These are phyloP conservation scores for Lentinula detonsa DNA, from an alignment of 768 basidiomycete species.

Conservation along the genomic window DNA sequence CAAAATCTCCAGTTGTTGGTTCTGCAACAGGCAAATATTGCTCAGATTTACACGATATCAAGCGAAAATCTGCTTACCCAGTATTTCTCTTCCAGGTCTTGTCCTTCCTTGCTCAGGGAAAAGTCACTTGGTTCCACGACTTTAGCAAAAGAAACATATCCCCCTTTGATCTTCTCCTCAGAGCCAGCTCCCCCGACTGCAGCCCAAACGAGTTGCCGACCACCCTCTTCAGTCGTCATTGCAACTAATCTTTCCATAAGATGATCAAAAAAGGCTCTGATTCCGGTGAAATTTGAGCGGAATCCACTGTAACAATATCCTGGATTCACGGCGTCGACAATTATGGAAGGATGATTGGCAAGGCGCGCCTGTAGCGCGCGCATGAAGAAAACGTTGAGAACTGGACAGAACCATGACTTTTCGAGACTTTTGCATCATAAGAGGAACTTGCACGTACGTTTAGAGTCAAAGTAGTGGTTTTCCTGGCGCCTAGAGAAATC, in stretches of 20 bases:
- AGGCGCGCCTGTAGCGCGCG: constrained; percentile 28
- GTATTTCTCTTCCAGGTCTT: constrained; percentile 19
- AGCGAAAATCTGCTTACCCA: constrained; percentile 23
- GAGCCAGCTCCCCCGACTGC: constrained; percentile 17
- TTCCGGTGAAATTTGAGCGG: constrained; percentile 16
- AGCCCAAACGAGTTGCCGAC: constrained; percentile 27
- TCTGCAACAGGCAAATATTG: not conserved
- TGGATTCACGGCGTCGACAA: constrained; percentile 33
- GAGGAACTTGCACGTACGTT: constrained; percentile 21
- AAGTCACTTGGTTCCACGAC: constrained; percentile 28
- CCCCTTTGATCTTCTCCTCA: constrained; percentile 22
- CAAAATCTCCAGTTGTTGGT: not conserved
- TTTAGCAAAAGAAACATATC: constrained; percentile 17
- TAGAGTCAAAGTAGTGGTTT: constrained; percentile 25
- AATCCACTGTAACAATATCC: constrained; percentile 35
- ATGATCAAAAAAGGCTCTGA: constrained; percentile 10
- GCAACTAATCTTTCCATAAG: constrained; percentile 26
- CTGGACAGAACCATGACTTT: constrained; percentile 15
- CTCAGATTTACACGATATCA: not conserved
- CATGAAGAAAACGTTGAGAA: constrained; percentile 33
- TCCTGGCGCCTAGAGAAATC: constrained; percentile 10
- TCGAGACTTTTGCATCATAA: not conserved
- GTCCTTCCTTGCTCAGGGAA: constrained; percentile 25
- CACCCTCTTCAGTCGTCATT: constrained; percentile 30
- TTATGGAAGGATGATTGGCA: constrained; percentile 17